These are phyloP conservation scores for Aurinia saxatilis DNA, from an alignment of 345 rosid genomes.

Conservation along the genomic window DNA sequence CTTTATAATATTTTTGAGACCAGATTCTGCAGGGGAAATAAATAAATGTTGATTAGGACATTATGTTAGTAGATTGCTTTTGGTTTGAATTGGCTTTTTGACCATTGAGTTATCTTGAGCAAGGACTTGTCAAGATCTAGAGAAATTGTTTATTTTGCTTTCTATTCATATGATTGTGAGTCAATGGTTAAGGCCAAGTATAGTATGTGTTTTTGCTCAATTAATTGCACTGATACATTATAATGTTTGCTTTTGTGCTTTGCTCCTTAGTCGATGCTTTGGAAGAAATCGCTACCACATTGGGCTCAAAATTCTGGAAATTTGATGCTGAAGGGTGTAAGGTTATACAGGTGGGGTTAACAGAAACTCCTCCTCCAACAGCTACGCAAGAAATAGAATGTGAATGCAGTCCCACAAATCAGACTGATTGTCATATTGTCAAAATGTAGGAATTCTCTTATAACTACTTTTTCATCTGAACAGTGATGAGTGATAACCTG, in stretches of 20 bases:
- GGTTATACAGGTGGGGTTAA: conserved; percentile 31
- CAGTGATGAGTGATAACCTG: neutral
- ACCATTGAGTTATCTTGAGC: conserved; percentile 1
- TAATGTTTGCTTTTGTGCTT: conserved; percentile 11
- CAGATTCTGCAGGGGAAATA: neutral
- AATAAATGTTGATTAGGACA: neutral
- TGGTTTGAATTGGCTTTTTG: neutral
- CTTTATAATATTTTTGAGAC: neutral
- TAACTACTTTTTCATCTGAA: neutral
- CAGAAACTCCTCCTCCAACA: conserved; percentile 25
- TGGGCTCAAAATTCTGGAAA: conserved; percentile 45
- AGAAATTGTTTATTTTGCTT: too few species aligned
- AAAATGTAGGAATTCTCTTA: conserved; percentile 35
- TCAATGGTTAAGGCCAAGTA: conserved; percentile 6
- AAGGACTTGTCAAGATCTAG: neutral
- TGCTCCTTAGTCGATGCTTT: conserved; percentile 41
- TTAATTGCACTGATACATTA: neutral
- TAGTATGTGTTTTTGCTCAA: neutral
- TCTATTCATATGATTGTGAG: neutral
- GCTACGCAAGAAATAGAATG: conserved; percentile 35
- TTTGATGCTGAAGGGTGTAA: conserved; percentile 38
- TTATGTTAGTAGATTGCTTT: neutral
- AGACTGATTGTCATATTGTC: conserved; percentile 42
- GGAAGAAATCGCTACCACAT: conserved; percentile 27
- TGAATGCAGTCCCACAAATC: conserved; percentile 30